These are phyloP conservation scores for Acanthamoeba sp. DNA, from an alignment of 208 protist genomes.

Conservation along the genomic window DNA sequence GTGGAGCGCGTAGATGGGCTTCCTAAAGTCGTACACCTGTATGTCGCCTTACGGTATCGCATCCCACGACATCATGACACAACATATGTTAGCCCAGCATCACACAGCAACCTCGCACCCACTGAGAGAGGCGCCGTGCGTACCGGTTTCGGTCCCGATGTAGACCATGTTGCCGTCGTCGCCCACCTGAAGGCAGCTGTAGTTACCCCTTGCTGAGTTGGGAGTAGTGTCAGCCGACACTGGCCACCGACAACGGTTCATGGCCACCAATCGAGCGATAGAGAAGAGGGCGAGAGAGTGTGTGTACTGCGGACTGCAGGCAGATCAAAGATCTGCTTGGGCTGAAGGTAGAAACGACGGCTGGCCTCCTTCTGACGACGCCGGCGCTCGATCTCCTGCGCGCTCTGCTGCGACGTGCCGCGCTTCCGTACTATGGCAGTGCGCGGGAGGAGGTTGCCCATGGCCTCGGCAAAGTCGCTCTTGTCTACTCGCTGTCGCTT, in stretches of 20 bases:
- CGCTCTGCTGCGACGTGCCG: neutral
- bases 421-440: neutral
- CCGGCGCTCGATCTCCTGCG: neutral
- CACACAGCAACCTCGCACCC: too few species aligned
- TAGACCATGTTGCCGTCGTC: slow-evolving; percentile 2
- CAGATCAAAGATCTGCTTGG: neutral
- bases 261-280: neutral
- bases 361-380: neutral
- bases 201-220: neutral
- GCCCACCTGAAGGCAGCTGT: neutral
- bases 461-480: neutral
- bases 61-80: neutral
- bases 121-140: neutral
- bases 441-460: neutral
- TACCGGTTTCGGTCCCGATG: slow-evolving; percentile 10
- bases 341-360: neutral
- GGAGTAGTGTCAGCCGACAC: too few species aligned
- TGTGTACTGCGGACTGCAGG: neutral
- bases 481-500: neutral
- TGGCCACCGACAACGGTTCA: too few species aligned
- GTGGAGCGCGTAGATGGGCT: neutral
- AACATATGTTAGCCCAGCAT: too few species aligned
- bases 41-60: neutral
- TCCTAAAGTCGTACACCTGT: slow-evolving; percentile 1
- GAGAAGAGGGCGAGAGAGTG: neutral